Evolutionary conservation across 78 protist genomes (phyloP), one percentile per base, ranked within the genome.

Genomic region (Monosiga brevicollis): DNA sequence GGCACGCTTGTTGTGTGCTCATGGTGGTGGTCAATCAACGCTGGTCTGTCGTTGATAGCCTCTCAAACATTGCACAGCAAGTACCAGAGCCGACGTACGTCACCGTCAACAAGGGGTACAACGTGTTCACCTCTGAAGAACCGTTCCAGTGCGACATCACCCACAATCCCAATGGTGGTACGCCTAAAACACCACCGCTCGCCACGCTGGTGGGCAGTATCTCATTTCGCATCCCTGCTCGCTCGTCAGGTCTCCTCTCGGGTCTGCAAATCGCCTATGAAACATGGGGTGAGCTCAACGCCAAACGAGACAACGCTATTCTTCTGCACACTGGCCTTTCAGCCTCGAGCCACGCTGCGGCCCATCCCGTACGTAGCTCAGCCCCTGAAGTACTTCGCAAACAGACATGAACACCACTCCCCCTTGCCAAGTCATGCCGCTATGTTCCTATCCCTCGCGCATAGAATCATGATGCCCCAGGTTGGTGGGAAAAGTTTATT

Each of bases 401-500:
- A n/a, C n/a, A n/a, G n/a, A n/a, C n/a, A n/a, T n/a, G n/a, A n/a
- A n/a, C n/a, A n/a, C n/a, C n/a, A n/a, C n/a, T n/a, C n/a, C n/a
- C n/a, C n/a, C n/a, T n/a, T n/a, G n/a, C n/a, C n/a, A n/a, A n/a
- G n/a, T n/a, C n/a, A n/a, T n/a, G n/a, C n/a, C n/a, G n/a, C n/a
- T n/a, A n/a, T n/a, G n/a, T n/a, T n/a, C n/a, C n/a, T n/a, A n/a
- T n/a, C n/a, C n/a, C n/a, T n/a, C n/a, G n/a, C n/a, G n/a, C n/a
- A n/a, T n/a, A n/a, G 62, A 49, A 15, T 6, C 6, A 49, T 15
- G 15, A 49, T 6, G 15, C 62, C 6, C 62, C 62, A 20, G 62
- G 85, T 24, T 87, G 90, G 87, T 84, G 90, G 90, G 86, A 79
- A 41, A 49, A 37, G 43, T 78, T 87, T 24, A 77, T 87, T 42